Evolutionary conservation across 2,329 filamentous ascomycete species (phyloP).

Genomic region (Sporothrix euskadiensis): DNA sequence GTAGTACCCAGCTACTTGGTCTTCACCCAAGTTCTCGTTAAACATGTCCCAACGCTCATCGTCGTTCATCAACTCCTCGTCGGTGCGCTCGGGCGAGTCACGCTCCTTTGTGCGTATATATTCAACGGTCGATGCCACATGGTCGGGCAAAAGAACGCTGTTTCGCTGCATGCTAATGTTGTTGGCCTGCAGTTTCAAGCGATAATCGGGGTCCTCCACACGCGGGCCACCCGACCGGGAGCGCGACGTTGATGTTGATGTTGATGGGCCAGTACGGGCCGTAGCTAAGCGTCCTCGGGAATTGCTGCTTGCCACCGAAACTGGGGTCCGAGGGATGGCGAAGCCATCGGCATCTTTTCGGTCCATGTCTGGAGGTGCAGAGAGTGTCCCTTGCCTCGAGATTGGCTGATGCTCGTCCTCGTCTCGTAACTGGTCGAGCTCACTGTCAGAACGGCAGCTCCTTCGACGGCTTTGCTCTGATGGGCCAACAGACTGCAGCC

Average conservation of each 20-base stretch:
- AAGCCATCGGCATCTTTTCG: not conserved
- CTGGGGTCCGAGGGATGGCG: not conserved
- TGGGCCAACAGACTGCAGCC: constrained; percentile 2
- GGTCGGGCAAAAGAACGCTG: not conserved
- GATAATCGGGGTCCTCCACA: not conserved
- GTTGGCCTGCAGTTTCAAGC: not conserved
- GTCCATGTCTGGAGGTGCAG: not conserved
- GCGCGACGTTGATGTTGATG: not conserved
- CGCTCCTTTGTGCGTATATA: not conserved
- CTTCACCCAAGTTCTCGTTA: not conserved
- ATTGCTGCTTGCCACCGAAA: no score
- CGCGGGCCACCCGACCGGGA: not conserved
- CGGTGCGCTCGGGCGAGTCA: not conserved
- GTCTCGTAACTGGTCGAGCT: not conserved
- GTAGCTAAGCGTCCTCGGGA: not conserved
- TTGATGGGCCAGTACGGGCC: not conserved
- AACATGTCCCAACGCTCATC: not conserved
- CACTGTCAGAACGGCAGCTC: not conserved
- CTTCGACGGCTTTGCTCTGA: not conserved
- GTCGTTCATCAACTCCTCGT: not conserved
- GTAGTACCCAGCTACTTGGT: not conserved
- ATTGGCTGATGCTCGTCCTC: not conserved
- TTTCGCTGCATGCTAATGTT: not conserved
- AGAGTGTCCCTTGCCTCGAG: not conserved
- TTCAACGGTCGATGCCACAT: not conserved